Evolutionary conservation across 352 stramenopile genomes (phyloP), one percentile per base, ranked within the genome.

Genomic region (Phytophthora hibernalis): DNA sequence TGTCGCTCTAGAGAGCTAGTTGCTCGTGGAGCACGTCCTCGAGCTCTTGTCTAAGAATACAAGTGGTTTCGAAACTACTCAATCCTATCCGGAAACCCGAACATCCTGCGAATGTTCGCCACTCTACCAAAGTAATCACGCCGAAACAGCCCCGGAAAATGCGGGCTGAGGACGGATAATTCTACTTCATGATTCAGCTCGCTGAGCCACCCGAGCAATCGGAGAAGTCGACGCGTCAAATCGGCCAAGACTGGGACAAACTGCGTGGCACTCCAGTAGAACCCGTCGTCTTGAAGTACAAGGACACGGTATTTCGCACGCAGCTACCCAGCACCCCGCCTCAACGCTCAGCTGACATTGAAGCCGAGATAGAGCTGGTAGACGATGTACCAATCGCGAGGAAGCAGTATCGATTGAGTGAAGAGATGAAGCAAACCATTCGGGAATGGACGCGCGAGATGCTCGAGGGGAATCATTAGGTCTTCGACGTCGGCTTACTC

Each of bases 391-490:
- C 43, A 18, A 20, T 50, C 10, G 20, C 43, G 6, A 18, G 43
- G 31, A 50, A 50, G 21, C 43, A 50, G 21, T 50, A 31, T 20
- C 18, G 21, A 50, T 20, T 50, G 21, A 50, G 43, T n/a, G 21
- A 31, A 12, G 43, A 22, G 15, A 31, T 31, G 21, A 33, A 50
- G n/a, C 18, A 20, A 18, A 20, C 21, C 6, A 31, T 50, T 7
- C 21, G 43, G 16, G 43, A 30, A 30, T 50, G 43, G 43, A 30
- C 43, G 15, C 9, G 31, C 10, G 43, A 50, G 43, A 50, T 50
- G 43, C 21, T 50, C n/a, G n/a, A n/a, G 6, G 20, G 43, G 20
- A 12, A 50, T 20, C 18, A 50, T n/a, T 18, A 12, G 43, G 5
- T 22, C 18, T 20, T 50, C 43, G 9, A 50, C 30, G 13, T 50